A percentile compares a stretch with the other conserved stretches of the same genome.
phyloP scores from a whole-genome alignment of 169 alveolate species.

The Perkinsus chesapeaki region DNA sequence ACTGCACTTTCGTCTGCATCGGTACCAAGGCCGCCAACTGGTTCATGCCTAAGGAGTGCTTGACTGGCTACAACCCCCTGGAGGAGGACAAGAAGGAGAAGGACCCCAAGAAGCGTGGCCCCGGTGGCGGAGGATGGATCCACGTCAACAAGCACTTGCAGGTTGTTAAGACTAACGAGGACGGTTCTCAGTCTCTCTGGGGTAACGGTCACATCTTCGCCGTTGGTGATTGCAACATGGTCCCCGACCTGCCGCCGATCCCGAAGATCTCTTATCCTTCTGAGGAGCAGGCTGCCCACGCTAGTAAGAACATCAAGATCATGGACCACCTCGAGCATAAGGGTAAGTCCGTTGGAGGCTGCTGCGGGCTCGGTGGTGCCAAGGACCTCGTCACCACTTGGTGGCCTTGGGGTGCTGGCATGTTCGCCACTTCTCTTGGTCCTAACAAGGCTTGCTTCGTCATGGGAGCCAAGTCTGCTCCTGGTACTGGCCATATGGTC shows the following conservation, averaged over 20 bases:
- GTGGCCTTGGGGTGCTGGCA: slow-evolving; percentile 47
- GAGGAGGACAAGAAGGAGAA: slow-evolving; percentile 14
- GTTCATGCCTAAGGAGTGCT: slow-evolving; percentile 29
- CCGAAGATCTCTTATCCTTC: slow-evolving; percentile 26
- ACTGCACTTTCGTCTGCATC: slow-evolving; percentile 34
- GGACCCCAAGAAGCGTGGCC: slow-evolving; percentile 18
- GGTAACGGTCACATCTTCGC: slow-evolving; percentile 28
- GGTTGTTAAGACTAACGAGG: slow-evolving; percentile 14
- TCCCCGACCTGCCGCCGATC: slow-evolving; percentile 20
- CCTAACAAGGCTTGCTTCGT: slow-evolving; percentile 32
- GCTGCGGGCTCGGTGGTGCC: slow-evolving; percentile 6
- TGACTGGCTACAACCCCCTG: slow-evolving; percentile 2
- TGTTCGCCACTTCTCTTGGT: slow-evolving; percentile 38
- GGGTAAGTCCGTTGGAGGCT: slow-evolving; percentile 5
- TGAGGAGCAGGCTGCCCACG: slow-evolving; percentile 32
- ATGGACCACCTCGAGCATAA: slow-evolving; percentile 10
- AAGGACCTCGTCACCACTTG: slow-evolving; percentile 17
- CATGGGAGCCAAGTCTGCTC: slow-evolving; percentile 24
- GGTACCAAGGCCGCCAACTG: slow-evolving; percentile 34
- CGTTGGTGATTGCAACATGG: slow-evolving; percentile 34
- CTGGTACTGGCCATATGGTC: slow-evolving; percentile 23
- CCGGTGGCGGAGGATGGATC: slow-evolving; percentile 41
- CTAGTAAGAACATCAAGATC: slow-evolving; percentile 5
- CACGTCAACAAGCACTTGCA: slow-evolving; percentile 29
- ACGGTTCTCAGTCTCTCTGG: slow-evolving; percentile 11